Evolutionary conservation across 2,329 filamentous ascomycete genomes (phyloP), one percentile per base, ranked within the genome.

Genomic region (Whalleya microplaca): DNA sequence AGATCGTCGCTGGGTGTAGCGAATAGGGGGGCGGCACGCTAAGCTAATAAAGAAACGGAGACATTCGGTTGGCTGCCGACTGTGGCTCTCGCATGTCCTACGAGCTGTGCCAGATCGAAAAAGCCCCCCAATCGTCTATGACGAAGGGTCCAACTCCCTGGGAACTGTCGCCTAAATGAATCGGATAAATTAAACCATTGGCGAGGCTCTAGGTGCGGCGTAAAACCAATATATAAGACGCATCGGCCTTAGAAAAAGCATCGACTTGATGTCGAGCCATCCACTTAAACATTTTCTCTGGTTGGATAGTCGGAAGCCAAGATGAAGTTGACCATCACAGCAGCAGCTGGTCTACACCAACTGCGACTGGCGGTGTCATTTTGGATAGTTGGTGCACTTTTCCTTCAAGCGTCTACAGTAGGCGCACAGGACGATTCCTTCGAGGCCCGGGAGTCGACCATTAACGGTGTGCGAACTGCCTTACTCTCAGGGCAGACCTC

Each of bases 401-500:
- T 56, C 20, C 53, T 63, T 10, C 55, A 53, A 23, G 29, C n/a
- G 3, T 45, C 40, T n/a, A 21, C 19, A 23, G 47, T 52, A 18
- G n/a, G 37, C 16, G 60, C 53, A n/a, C 32, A 49, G 37, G 27
- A 29, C 16, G 19, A 48, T 51, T 32, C 48, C 8, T 79, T 85
- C 57, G 81, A 86, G 55, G 71, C 79, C 10, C 73, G 80, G 49
- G 84, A 87, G 71, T 81, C 85, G 1, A 86, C 84, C 0, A 81
- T 88, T 55, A 72, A 80, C 27, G 76, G 76, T 1, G 77, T 86
- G 7, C 85, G 87, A 58, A 72, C 80, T 63, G 79, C 79, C 8
- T 75, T 89, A 8, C 80, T 79, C 65, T 77, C 77, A 20, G 75
- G 80, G 9, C 69, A 78, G 4, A 78, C 80, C 27, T 82, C 80